Evolutionary conservation across 768 basidiomycete species (phyloP), one percentile per base, ranked within the genome.

Genomic region (Phaffia australis): DNA sequence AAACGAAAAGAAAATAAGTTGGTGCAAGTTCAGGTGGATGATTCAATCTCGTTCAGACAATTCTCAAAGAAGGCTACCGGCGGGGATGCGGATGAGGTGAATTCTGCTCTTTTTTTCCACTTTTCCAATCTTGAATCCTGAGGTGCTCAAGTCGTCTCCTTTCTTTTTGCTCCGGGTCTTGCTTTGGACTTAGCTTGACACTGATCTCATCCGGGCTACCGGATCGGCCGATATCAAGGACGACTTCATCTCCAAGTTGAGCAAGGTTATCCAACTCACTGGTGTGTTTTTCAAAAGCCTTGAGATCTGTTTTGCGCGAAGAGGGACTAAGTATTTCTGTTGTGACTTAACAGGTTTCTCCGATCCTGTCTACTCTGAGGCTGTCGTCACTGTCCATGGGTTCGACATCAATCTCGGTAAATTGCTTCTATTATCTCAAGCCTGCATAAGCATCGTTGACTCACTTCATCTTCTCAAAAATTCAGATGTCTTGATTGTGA

Each of bases 311-410:
- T 42, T 4, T 42, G 35, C 35, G 11, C 6, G 11, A 42, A 42
- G 35, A 42, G 11, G 11, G 42, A 60, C 59, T 25, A 9, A 50
- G 62, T 69, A 19, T 64, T 27, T 25, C 19, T 27, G 57, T 54
- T 42, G 4, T 42, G 35, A 11, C 60, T 27, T 46, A 21, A 54
- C 71, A 85, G 92, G 94, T 42, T 98, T 98, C 82, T 95, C 93
- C 30, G 95, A 98, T 75, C 90, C 94, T 15, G 90, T 99, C 69
- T 98, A 98, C 72, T 93, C 93, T 9, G 95, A 99, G 75, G 93
- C 94, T 1, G 90, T 89, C 73, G 93, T 98, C 71, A 94, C 92
- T 76, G 89, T 98, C 77, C 89, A 97, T 70, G 91, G 92, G 49
- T 98, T 98, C 75, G 94, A 99, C 75, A 95, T 99, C 73, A 78